Percentiles rank a stretch among this genome's conserved stretches.
These are phyloP conservation scores for Abrus precatorius DNA, from an alignment of 306 rosid species.

Conservation along the genomic window DNA sequence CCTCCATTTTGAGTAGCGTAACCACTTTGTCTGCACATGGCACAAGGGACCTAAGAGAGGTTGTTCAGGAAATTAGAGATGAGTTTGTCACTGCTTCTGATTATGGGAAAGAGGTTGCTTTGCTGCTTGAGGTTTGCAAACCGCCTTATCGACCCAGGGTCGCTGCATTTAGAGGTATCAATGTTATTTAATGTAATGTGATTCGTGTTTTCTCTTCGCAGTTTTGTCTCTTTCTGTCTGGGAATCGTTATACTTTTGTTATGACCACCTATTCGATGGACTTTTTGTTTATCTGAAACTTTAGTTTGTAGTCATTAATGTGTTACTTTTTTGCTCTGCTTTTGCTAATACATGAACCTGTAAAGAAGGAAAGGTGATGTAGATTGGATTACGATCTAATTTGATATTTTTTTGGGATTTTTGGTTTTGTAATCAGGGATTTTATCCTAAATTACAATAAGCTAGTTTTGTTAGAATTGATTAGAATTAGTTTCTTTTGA, in stretches of 20 bases:
- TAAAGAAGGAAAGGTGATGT: background rate
- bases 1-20: constrained; percentile 79
- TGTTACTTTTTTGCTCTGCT: constrained; percentile 1
- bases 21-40: constrained; percentile 78
- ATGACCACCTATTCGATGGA: background rate
- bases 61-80: constrained; percentile 85
- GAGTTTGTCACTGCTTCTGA: constrained; percentile 87
- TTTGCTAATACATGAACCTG: constrained; percentile 16
- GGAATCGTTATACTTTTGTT: background rate
- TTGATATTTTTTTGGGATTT: background rate
- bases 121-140: constrained; percentile 91
- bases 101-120: constrained; percentile 85
- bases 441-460: background rate
- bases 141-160: constrained; percentile 78
- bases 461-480: background rate
- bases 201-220: background rate
- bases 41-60: constrained; percentile 85
- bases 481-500: constrained; percentile 1
- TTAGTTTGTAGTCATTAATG: background rate
- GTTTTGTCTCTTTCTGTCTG: background rate
- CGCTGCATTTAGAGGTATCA: constrained; percentile 76
- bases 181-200: background rate
- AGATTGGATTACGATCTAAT: background rate
- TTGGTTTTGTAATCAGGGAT: background rate
- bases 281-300: background rate